Evolutionary conservation across 2,329 filamentous ascomycete genomes (phyloP).

Genomic region (Tetracladium maxilliforme): DNA sequence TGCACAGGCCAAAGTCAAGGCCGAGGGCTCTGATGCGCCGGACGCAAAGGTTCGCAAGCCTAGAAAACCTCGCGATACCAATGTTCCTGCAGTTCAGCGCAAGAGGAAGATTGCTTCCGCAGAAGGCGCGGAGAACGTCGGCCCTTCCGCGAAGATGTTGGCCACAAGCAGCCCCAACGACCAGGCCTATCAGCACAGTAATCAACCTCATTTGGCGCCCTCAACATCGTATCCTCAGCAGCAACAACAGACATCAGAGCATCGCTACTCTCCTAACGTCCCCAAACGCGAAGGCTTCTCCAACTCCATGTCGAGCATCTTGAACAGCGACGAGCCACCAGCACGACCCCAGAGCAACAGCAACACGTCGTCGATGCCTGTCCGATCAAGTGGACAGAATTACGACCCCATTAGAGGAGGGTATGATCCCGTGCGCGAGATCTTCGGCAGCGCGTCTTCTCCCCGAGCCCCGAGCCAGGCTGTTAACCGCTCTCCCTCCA

Average conservation of each 20-base stretch:
- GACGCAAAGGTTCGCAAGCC: conserved; percentile 32
- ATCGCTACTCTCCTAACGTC: no score
- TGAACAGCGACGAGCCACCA: conserved; percentile 34
- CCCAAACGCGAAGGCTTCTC: conserved; percentile 35
- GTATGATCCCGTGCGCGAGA: conserved; percentile 49
- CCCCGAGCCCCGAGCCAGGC: conserved; percentile 24
- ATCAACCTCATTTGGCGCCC: neutral
- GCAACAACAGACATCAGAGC: conserved; percentile 28
- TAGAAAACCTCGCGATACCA: conserved; percentile 44
- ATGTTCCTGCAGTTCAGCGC: conserved; percentile 35
- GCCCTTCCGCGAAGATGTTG: conserved; percentile 13
- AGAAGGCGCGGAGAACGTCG: conserved; percentile 14
- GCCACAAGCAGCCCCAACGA: conserved; percentile 14
- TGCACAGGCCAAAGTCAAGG: conserved; percentile 22
- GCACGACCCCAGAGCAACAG: conserved; percentile 22
- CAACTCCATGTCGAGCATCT: conserved; percentile 38
- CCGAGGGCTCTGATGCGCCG: no score
- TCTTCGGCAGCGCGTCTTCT: conserved; percentile 34
- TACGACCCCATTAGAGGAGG: conserved; percentile 82
- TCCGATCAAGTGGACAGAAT: conserved; percentile 60
- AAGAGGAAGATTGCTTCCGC: conserved; percentile 34
- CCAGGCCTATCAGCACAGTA: conserved; percentile 4
- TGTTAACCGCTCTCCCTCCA: conserved; percentile 69
- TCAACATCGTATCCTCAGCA: neutral
- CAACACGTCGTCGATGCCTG: conserved; percentile 25